Evolutionary conservation across 2,329 filamentous ascomycete genomes (phyloP).

Genomic region (Claviceps lovelessii): DNA sequence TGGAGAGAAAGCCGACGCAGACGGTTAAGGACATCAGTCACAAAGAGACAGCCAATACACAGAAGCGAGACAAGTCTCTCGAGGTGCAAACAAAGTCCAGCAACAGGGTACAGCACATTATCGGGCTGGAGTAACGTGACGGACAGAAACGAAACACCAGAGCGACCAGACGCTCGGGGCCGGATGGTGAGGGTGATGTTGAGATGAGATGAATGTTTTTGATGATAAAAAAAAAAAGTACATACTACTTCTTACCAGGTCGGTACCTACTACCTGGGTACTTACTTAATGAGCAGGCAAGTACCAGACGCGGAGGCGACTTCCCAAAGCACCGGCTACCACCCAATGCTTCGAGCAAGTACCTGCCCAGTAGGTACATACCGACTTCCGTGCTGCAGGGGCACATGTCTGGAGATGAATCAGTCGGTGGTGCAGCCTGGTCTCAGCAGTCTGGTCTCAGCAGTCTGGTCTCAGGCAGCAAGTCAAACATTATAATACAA

Average conservation of each 20-base stretch:
- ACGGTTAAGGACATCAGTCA: background rate
- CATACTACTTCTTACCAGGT: too few relatives aligned
- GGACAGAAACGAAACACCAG: background rate
- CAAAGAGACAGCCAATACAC: background rate
- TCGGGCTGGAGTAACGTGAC: background rate
- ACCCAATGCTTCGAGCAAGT: too few relatives aligned
- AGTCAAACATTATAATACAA: background rate
- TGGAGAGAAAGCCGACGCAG: background rate
- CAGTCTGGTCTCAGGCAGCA: background rate
- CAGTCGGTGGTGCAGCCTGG: background rate
- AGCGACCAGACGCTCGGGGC: background rate
- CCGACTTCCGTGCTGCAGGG: background rate
- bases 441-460: background rate
- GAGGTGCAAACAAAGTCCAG: background rate
- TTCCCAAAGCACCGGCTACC: too few relatives aligned
- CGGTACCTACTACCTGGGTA: too few relatives aligned
- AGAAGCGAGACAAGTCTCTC: background rate
- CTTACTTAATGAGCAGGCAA: too few relatives aligned
- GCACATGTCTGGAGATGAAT: background rate
- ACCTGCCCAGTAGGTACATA: too few relatives aligned
- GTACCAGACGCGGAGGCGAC: too few relatives aligned
- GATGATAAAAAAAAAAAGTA: background rate
- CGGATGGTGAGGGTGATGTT: background rate
- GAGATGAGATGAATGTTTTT: too few relatives aligned
- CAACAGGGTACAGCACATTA: background rate